Evolutionary conservation across 2,329 filamentous ascomycete species (phyloP), one percentile per base, ranked within the genome.

Genomic region (Epichloe sibirici): DNA sequence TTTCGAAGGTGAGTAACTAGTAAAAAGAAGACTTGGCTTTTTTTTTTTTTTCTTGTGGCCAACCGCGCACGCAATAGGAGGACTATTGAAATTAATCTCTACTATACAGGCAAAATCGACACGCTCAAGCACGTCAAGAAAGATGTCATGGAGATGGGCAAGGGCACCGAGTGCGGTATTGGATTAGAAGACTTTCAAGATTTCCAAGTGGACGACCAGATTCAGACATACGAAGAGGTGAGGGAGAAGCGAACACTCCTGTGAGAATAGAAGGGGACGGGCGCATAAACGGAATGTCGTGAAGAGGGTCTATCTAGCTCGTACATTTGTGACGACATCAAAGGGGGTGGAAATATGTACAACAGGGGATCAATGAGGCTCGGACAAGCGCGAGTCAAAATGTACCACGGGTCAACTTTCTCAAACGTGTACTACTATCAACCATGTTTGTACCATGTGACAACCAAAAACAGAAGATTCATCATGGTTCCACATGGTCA

Each of bases 91-190:
- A 62, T 52, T 51, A 23, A 44, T 15, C 3, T 43, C 42, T 0
- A 35, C 23, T 15, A 28, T 53, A 31, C 54, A 95, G 91, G 90
- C 58, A 77, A 77, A 49, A 79, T 97, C 44, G 77, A 81, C 17
- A 88, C 88, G 1, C 80, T 98, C 54, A 96, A 93, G 72, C 87
- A 94, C 62, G 82, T 86, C 66, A 96, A 97, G 76, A 94, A 94
- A 66, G 88, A 96, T 58, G 87, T 93, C 34, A 74, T 75, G 45
- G 88, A 95, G 63, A 93, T 95, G 82, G 83, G 82, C 62, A 97
- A 95, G 70, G 90, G 90, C 54, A 81, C 78, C n/a, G 93, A 98
- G 69, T 98, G 93, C 62, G 93, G 93, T 58, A 84, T 98, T 59
- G 83, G 81, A 50, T 91, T 98, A 62, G 82, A 85, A 3, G 78